Percentiles rank a stretch among this genome's conserved stretches.
These are phyloP conservation scores for Plenodomus tracheiphilus DNA, from an alignment of 2,329 filamentous ascomycete genomes.

Conservation along the genomic window DNA sequence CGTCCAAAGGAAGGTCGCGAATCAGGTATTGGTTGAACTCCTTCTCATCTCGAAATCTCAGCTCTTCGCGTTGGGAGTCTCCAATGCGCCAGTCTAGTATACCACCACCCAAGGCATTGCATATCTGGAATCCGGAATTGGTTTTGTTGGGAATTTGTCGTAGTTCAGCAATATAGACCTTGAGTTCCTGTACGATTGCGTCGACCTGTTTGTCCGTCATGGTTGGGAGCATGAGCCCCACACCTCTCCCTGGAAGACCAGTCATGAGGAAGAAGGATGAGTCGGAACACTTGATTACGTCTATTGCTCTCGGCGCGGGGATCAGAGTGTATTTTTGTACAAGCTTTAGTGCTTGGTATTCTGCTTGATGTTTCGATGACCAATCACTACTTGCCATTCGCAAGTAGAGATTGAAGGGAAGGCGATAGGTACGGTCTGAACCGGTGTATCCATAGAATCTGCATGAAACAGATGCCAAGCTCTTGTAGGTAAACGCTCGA, in stretches of 20 bases:
- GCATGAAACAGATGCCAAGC: no score
- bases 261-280: conserved; percentile 22
- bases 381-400: no score
- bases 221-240: conserved; percentile 14
- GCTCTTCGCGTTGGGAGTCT: conserved; percentile 12
- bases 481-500: no score
- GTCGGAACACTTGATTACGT: no score
- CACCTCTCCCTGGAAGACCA: conserved; percentile 7
- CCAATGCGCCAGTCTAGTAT: conserved; percentile 21
- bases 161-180: conserved; percentile 13
- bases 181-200: conserved; percentile 11
- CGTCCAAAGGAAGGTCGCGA: conserved; percentile 11
- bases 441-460: no score
- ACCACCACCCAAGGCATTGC: conserved; percentile 17
- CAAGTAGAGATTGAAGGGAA: no score
- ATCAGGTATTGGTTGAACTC: conserved; percentile 16
- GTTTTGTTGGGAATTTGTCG: conserved; percentile 18
- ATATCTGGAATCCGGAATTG: conserved; percentile 13
- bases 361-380: no score
- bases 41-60: conserved; percentile 11
- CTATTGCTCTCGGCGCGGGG: no score
- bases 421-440: no score
- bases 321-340: no score
- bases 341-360: no score
- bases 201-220: conserved; percentile 18